Percentiles rank a stretch among this genome's conserved stretches.
These are phyloP conservation scores for Trebouxia sp. DNA, from an alignment of 139 green algal genomes.

Conservation along the genomic window DNA sequence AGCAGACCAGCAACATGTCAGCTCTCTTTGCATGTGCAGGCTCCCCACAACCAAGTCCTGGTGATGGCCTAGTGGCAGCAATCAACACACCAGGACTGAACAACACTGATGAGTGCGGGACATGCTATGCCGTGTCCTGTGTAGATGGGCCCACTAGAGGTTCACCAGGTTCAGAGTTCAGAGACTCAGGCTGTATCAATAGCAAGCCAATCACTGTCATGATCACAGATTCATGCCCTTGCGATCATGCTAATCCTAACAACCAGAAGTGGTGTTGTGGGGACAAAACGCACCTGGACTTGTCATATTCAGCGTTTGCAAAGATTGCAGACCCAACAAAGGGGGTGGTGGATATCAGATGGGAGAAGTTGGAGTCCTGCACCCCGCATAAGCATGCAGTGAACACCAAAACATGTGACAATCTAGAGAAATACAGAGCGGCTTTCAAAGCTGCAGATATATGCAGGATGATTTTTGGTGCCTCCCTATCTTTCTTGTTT, in stretches of 20 bases:
- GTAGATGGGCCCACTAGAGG: constrained; percentile 1
- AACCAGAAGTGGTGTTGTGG: constrained; percentile 30
- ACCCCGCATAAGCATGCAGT: background rate
- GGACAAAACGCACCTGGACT: constrained; percentile 13
- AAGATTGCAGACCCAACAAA: constrained; percentile 5
- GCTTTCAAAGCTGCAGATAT: background rate
- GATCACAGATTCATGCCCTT: constrained; percentile 24
- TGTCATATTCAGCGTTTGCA: background rate
- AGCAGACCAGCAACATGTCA: too few relatives aligned
- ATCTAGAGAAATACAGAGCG: background rate
- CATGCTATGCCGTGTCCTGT: constrained; percentile 5
- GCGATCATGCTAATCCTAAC: constrained; percentile 12
- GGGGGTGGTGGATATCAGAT: constrained; percentile 8
- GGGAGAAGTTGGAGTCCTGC: background rate
- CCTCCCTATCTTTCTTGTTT: background rate
- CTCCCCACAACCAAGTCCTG: background rate
- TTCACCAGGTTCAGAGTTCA: background rate
- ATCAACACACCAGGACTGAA: constrained; percentile 10
- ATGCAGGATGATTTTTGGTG: constrained; percentile 3
- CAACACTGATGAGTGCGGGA: constrained; percentile 21
- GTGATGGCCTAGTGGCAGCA: background rate
- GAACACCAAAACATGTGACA: constrained; percentile 4
- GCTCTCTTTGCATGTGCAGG: background rate
- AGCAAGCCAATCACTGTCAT: constrained; percentile 9
- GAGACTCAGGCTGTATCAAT: constrained; percentile 15